phyloP scores from a whole-genome alignment of 2,329 filamentous ascomycete genomes.

The Rachicladosporium sp. region DNA sequence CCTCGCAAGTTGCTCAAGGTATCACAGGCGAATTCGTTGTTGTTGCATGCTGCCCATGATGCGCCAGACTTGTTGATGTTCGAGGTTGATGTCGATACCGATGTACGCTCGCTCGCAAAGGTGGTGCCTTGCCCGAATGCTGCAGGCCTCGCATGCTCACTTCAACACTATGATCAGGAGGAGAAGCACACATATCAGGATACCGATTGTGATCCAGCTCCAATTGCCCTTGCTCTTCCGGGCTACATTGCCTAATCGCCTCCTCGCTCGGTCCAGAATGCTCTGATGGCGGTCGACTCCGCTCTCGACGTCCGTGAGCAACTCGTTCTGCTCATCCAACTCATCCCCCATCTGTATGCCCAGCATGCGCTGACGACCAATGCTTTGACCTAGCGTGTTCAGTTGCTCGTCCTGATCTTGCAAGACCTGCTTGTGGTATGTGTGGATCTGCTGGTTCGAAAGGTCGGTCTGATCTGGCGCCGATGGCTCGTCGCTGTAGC shows the following conservation, averaged over 20 bases:
- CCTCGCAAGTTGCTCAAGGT: conserved; percentile 36
- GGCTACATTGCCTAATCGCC: conserved; percentile 58
- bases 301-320: conserved; percentile 81
- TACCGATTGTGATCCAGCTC: conserved; percentile 71
- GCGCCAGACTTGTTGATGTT: too few species aligned
- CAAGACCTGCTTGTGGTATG: conserved; percentile 68
- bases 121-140: conserved; percentile 53
- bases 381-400: conserved; percentile 74
- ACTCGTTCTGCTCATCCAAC: conserved; percentile 74
- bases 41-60: too few species aligned
- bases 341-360: conserved; percentile 95
- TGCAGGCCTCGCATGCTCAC: conserved; percentile 57
- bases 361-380: conserved; percentile 79
- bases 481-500: conserved; percentile 58
- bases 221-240: conserved; percentile 70
- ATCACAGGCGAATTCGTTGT: too few species aligned
- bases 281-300: conserved; percentile 69
- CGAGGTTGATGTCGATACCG: too few species aligned
- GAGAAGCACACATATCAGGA: conserved; percentile 68
- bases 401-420: conserved; percentile 87
- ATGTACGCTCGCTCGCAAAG: too few species aligned
- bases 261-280: conserved; percentile 62
- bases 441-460: conserved; percentile 74
- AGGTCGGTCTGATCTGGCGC: conserved; percentile 44
- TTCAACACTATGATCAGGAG: conserved; percentile 74